Evolutionary conservation across 768 basidiomycete species (phyloP), one percentile per base, ranked within the genome.

Genomic region (Macrolepiota fuliginosa): DNA sequence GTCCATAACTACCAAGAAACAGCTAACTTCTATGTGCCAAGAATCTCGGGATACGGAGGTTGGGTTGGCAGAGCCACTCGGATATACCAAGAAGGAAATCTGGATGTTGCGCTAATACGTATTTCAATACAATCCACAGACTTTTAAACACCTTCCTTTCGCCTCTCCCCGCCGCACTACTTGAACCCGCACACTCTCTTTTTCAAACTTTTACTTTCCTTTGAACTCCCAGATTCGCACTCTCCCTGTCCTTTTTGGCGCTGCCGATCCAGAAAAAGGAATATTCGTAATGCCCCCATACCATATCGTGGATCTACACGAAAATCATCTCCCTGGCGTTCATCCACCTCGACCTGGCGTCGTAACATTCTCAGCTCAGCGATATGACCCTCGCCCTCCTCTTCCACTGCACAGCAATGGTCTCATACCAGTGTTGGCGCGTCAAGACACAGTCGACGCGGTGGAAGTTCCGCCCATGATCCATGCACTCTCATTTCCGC

Each of bases 281-380:
- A 9, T 17, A 46, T n/a, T 19, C 22, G 47, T 25, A 19, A 25
- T 49, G 47, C 22, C 24, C 47, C 25, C 47, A 24, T 12, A 5
- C 13, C 25, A 24, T 49, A 4, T 24, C 47, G 47, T 22, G 19
- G 19, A 24, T 11, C 12, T 4, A 19, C 22, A 4, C 11, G 47
- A 49, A 49, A 22, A 49, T 19, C 29, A 6, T 25, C 25, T 36
- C n/a, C 56, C 56, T 36, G 56, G 56, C 6, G 22, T 57, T 19
- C 25, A 47, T 4, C 56, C 56, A n/a, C 29, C 19, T 10, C 45
- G 56, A 19, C n/a, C 42, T 4, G 12, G 29, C n/a, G 19, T 47
- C n/a, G 27, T 27, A 17, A 57, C 56, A 29, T 57, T 57, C 29
- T 57, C 56, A 4, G 45, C 56, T 22, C 56, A 57, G 35, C 45